Evolutionary conservation across 805 yeast genomes (phyloP), one percentile per base, ranked within the genome.

Genomic region (Lachancea quebecensis): DNA sequence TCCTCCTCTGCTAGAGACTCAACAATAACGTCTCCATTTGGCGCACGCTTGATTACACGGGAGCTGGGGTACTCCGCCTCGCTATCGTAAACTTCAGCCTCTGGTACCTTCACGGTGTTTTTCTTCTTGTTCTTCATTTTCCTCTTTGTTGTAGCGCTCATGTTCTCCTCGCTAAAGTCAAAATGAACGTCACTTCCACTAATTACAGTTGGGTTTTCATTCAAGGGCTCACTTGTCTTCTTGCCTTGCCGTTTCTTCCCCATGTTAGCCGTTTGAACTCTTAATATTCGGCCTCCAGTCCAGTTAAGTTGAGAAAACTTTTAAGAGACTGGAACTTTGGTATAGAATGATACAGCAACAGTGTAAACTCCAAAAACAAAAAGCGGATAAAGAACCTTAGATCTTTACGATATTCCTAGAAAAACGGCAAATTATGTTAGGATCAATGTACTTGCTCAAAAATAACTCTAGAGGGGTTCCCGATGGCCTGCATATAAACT

Each of bases 21-120:
- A 18, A 86, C 88, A 40, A 85, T 75, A 4, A 85, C 84, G 53
- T 83, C 86, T 7, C 95, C 95, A 59, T 85, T 82, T 3, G 81
- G 74, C 3, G 77, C 84, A 53, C 81, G 80, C 52, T 78, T 82
- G 38, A 84, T 79, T 4, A 84, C 79, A 46, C 93, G 64, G 8
- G 89, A 81, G 11, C 76, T 72, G 2, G 93, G 93, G 56, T 84
- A 84, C 12, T 81, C 87, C 31, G 75, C 73, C 34, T 73, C 70
- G 11, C 81, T 78, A 53, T 79, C 70, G 55, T 73, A 74, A 21
- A 79, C 53, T 39, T 78, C 72, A 2, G 77, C 79, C 37, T 73
- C 53, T 45, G 57, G 38, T 5, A 50, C 42, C 3, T 54, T 38
- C 12, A 46, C 49, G 16, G 30, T 35, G 16, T 28, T 18, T n/a